A percentile compares a stretch with the other conserved stretches of the same genome.
phyloP scores from a whole-genome alignment of 2,329 filamentous ascomycete genomes.

The Aotearoamyces nothofagi region DNA sequence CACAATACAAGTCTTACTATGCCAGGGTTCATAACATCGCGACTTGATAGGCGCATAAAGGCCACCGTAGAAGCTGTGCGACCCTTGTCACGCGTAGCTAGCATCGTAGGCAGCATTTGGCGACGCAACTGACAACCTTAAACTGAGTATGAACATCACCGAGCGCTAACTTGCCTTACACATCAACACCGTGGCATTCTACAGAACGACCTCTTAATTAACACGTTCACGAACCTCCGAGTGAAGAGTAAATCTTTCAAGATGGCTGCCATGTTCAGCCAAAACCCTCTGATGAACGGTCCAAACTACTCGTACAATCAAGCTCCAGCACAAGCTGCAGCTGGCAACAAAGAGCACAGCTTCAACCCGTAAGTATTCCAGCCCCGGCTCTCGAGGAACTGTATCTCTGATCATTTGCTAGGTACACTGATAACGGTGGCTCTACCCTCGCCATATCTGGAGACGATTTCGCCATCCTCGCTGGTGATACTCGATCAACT shows the following conservation, averaged over 20 bases:
- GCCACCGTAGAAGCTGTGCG: too few species aligned
- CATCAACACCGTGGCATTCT: too few species aligned
- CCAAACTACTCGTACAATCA: slow-evolving; percentile 56
- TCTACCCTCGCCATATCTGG: slow-evolving; percentile 92
- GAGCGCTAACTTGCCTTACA: too few species aligned
- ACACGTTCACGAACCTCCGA: slow-evolving; percentile 1
- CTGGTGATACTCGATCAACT: slow-evolving; percentile 90
- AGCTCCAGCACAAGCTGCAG: slow-evolving; percentile 34
- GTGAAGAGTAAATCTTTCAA: slow-evolving; percentile 12
- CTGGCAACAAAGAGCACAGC: slow-evolving; percentile 54
- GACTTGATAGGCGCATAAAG: too few species aligned
- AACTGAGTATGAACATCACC: too few species aligned
- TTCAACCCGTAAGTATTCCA: slow-evolving; percentile 72
- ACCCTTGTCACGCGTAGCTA: neutral
- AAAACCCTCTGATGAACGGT: slow-evolving; percentile 53
- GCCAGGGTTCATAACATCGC: too few species aligned
- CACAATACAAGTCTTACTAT: too few species aligned
- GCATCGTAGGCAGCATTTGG: neutral
- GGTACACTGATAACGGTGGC: slow-evolving; percentile 96
- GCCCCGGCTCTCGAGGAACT: neutral
- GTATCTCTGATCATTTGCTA: slow-evolving; percentile 21
- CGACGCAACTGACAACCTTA: too few species aligned
- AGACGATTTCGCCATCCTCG: slow-evolving; percentile 87
- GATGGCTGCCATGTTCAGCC: slow-evolving; percentile 55
- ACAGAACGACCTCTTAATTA: slow-evolving; percentile 1